Conservation (phyloP, 2,329 filamentous ascomycete species). For the Paecilomyces dactylethromorphus region DNA sequence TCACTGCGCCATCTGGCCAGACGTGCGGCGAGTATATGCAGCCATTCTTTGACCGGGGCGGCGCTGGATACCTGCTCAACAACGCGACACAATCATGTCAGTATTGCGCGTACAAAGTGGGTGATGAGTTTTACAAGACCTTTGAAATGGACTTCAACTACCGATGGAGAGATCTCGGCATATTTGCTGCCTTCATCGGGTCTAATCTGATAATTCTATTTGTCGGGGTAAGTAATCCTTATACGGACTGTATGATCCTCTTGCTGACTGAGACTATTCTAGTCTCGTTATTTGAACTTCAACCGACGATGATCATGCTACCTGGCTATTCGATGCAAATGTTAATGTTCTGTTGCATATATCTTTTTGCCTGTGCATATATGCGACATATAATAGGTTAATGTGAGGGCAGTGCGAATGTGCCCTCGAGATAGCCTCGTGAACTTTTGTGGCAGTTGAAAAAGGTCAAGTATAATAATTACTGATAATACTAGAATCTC, state of each 20-base stretch:
- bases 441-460: too few species aligned
- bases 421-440: too few species aligned
- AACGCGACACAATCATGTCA: slow-evolving; percentile 62
- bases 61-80: slow-evolving; percentile 63
- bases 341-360: too few species aligned
- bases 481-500: too few species aligned
- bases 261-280: slow-evolving; percentile 7
- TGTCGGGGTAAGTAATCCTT: slow-evolving; percentile 42
- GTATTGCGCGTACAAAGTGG: slow-evolving; percentile 75
- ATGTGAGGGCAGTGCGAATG: too few species aligned
- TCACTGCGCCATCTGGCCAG: slow-evolving; percentile 58
- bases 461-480: too few species aligned
- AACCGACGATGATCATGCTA: slow-evolving; percentile 30
- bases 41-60: slow-evolving; percentile 62
- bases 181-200: slow-evolving; percentile 66
- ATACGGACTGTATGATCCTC: not conserved
- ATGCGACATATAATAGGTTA: too few species aligned
- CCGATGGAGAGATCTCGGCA: slow-evolving; percentile 78
- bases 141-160: slow-evolving; percentile 61
- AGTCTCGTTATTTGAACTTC: slow-evolving; percentile 42
- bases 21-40: slow-evolving; percentile 72
- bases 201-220: slow-evolving; percentile 67
- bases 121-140: slow-evolving; percentile 70
- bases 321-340: not conserved
- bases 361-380: not conserved